These are phyloP conservation scores for Pythium apleroticum DNA, from an alignment of 352 stramenopile genomes.

Conservation along the genomic window DNA sequence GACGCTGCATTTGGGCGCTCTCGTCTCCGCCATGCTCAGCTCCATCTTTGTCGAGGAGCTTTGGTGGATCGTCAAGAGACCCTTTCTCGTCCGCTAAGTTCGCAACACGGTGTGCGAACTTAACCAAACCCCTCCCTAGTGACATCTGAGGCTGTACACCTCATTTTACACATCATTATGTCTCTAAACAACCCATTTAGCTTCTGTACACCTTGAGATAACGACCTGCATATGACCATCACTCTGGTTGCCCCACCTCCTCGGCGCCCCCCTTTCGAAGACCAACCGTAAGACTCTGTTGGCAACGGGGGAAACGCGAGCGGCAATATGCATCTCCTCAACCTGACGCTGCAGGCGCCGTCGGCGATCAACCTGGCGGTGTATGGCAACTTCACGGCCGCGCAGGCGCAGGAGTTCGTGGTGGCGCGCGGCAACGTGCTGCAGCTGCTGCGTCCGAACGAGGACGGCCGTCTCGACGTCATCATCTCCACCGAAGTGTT, in stretches of 20 bases:
- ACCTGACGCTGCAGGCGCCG: conserved; percentile 86
- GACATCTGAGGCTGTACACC: not conserved
- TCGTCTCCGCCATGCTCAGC: not conserved
- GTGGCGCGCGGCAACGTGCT: conserved; percentile 92
- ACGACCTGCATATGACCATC: conserved; percentile 14
- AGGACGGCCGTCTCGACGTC: conserved; percentile 66
- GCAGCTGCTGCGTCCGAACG: conserved; percentile 90
- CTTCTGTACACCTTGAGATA: conserved; percentile 2
- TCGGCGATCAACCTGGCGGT: conserved; percentile 79
- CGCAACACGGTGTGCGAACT: not conserved
- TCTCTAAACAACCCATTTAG: not conserved
- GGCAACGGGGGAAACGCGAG: not conserved
- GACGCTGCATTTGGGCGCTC: conserved; percentile 36
- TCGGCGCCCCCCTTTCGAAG: conserved; percentile 16
- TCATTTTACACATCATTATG: not conserved
- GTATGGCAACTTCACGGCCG: conserved; percentile 91
- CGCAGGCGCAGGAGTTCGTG: conserved; percentile 95
- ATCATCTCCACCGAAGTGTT: conserved; percentile 89
- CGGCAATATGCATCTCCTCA: conserved; percentile 78
- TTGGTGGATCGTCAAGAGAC: not conserved
- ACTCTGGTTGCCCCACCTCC: conserved; percentile 19
- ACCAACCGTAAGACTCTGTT: conserved; percentile 15
- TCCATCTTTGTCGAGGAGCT: not conserved
- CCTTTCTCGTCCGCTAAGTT: not conserved
- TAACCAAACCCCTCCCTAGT: not conserved